Evolutionary conservation across 441 rosid species (phyloP).

Genomic region (Populus trichocarpa): DNA sequence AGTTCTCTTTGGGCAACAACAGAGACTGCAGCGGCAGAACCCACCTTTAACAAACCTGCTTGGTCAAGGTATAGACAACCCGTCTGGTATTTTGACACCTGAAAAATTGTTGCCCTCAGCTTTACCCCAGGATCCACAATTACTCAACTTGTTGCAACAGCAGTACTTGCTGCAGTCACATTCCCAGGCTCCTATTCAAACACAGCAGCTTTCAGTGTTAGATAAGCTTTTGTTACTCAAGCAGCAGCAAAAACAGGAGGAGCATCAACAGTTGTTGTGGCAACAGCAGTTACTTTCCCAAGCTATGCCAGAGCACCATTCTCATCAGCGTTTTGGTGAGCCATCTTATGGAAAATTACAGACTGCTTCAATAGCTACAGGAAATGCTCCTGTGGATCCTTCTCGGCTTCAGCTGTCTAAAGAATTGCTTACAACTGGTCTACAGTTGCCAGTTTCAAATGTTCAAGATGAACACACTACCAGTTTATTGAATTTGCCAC

Average conservation of each 20-base stretch:
- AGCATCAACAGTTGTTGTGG: constrained; percentile 76
- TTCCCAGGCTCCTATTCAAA: constrained; percentile 55
- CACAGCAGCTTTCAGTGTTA: constrained; percentile 67
- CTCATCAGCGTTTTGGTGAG: constrained; percentile 54
- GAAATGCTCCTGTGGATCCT: constrained; percentile 43
- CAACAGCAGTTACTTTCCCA: constrained; percentile 85
- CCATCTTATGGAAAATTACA: constrained; percentile 54
- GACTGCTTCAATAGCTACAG: constrained; percentile 42
- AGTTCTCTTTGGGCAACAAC: constrained; percentile 69
- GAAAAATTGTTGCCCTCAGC: constrained; percentile 48
- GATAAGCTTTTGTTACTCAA: constrained; percentile 72
- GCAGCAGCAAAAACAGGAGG: constrained; percentile 90
- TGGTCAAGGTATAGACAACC: constrained; percentile 60
- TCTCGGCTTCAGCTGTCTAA: constrained; percentile 48
- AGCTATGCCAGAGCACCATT: constrained; percentile 71
- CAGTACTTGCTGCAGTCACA: constrained; percentile 74
- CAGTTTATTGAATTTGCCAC: constrained; percentile 42
- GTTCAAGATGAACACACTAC: constrained; percentile 42
- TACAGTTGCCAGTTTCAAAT: constrained; percentile 45
- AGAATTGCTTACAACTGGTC: constrained; percentile 50
- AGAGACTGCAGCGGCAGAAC: constrained; percentile 54
- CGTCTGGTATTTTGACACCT: constrained; percentile 43
- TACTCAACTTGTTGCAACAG: constrained; percentile 73
- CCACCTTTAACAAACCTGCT: constrained; percentile 57
- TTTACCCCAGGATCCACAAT: constrained; percentile 70